These are phyloP conservation scores for Psophocarpus tetragonolobus DNA, from an alignment of 306 rosid species.

Conservation along the genomic window DNA sequence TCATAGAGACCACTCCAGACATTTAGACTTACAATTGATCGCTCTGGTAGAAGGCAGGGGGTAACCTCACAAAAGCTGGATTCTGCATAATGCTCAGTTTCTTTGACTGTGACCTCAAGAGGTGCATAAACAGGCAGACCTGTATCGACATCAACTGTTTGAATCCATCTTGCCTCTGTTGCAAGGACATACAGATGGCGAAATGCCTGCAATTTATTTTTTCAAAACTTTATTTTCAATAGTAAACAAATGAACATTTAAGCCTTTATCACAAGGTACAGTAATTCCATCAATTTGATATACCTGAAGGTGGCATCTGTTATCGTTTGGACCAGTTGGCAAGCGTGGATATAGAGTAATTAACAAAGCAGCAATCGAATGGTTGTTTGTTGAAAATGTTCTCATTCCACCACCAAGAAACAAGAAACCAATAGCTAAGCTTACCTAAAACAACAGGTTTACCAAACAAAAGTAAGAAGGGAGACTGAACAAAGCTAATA, in stretches of 20 bases:
- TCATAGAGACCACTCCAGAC: slow-evolving; percentile 25
- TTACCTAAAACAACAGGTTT: slow-evolving; percentile 61
- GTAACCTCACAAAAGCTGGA: slow-evolving; percentile 93
- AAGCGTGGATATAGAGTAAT: slow-evolving; percentile 94
- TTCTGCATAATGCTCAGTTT: slow-evolving; percentile 91
- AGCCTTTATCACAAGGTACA: background rate
- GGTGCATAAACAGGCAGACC: slow-evolving; percentile 97
- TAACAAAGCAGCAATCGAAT: slow-evolving; percentile 88
- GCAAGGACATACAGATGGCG: slow-evolving; percentile 95
- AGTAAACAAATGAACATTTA: background rate
- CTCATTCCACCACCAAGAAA: slow-evolving; percentile 98
- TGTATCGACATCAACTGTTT: slow-evolving; percentile 94
- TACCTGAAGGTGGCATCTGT: slow-evolving; percentile 99
- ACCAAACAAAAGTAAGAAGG: slow-evolving; percentile 24
- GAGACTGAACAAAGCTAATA: slow-evolving; percentile 14
- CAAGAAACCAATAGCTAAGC: slow-evolving; percentile 93
- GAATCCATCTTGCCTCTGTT: slow-evolving; percentile 97
- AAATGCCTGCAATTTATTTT: slow-evolving; percentile 70
- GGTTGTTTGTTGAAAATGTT: slow-evolving; percentile 86
- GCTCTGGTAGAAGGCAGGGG: slow-evolving; percentile 96
- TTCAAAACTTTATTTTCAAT: slow-evolving; percentile 31
- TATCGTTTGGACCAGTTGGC: slow-evolving; percentile 95
- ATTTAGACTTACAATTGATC: slow-evolving; percentile 70
- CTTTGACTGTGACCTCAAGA: slow-evolving; percentile 77
- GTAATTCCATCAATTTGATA: slow-evolving; percentile 17